These are phyloP conservation scores for Lipomyces yamanashiensis DNA, from an alignment of 805 yeast species.

Conservation along the genomic window DNA sequence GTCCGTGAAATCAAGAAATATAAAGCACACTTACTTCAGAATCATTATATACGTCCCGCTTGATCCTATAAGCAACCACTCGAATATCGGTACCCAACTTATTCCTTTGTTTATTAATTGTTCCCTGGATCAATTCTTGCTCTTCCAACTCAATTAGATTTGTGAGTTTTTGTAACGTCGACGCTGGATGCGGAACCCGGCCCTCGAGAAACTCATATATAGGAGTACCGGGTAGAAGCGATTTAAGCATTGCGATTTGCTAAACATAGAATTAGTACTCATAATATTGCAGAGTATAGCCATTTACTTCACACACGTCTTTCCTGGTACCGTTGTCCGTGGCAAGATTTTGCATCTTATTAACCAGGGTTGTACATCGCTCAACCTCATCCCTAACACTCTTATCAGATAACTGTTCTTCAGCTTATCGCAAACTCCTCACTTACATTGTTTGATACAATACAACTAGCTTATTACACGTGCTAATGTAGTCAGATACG, in stretches of 20 bases:
- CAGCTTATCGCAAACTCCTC: background rate
- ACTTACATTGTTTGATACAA: conserved; percentile 32
- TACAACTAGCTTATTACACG: conserved; percentile 34
- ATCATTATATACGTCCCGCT: conserved; percentile 54
- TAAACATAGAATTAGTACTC: background rate
- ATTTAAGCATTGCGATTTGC: conserved; percentile 29
- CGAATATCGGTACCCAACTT: conserved; percentile 39
- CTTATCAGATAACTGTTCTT: background rate
- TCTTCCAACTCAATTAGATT: conserved; percentile 48
- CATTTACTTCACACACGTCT: conserved; percentile 28
- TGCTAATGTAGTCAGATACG: conserved; percentile 33
- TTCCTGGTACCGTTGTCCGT: conserved; percentile 28
- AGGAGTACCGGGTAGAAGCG: conserved; percentile 43
- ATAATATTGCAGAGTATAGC: background rate
- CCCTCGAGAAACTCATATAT: conserved; percentile 42
- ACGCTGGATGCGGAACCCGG: conserved; percentile 40
- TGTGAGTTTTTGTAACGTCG: conserved; percentile 37
- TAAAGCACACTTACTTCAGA: conserved; percentile 44
- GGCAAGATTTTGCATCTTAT: conserved; percentile 33
- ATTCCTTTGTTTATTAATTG: conserved; percentile 38
- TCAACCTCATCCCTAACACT: conserved; percentile 33
- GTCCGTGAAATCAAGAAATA: background rate
- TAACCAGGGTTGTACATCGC: conserved; percentile 38
- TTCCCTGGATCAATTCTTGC: conserved; percentile 35
- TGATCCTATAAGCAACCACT: conserved; percentile 44